A percentile compares a stretch with the other conserved stretches of the same genome.
phyloP scores from a whole-genome alignment of 2,329 filamentous ascomycete species.

The Pseudogymnoascus sp. region DNA sequence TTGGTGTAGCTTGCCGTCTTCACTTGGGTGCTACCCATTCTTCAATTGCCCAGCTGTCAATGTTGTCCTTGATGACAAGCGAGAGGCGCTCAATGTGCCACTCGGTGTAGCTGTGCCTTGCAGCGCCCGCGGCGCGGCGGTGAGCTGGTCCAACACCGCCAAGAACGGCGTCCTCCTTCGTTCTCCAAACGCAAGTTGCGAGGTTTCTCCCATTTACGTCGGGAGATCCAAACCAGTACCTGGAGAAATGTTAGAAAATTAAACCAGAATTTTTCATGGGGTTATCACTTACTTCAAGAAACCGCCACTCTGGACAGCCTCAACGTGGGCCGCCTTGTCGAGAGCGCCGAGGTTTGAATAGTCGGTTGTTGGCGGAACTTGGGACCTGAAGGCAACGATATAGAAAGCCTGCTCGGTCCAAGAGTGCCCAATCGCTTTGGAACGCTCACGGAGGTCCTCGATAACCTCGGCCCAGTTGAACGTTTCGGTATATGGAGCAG shows the following conservation, averaged over 20 bases:
- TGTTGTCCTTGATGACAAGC: conserved; percentile 59
- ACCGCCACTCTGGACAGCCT: conserved; percentile 71
- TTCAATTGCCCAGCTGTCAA: conserved; percentile 53
- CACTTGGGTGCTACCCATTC: conserved; percentile 39
- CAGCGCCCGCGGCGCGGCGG: conserved; percentile 56
- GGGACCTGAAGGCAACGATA: conserved; percentile 75
- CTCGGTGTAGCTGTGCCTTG: conserved; percentile 54
- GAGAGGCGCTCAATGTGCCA: conserved; percentile 65
- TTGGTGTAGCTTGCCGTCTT: neutral
- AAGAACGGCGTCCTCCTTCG: conserved; percentile 48
- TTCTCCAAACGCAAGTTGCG: conserved; percentile 68
- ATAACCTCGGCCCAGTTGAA: conserved; percentile 72
- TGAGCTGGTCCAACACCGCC: conserved; percentile 54
- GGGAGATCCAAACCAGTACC: conserved; percentile 81
- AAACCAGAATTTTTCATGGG: neutral
- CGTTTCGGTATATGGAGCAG: conserved; percentile 59
- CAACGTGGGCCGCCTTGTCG: conserved; percentile 70
- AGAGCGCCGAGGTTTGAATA: conserved; percentile 61
- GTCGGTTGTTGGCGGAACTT: conserved; percentile 58
- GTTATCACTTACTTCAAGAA: conserved; percentile 58
- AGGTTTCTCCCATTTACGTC: conserved; percentile 66
- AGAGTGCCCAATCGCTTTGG: conserved; percentile 35
- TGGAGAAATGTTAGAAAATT: conserved; percentile 23
- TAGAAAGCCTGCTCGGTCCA: conserved; percentile 67
- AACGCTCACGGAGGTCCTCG: conserved; percentile 46